These are phyloP conservation scores for Heliocybe sulcata DNA, from an alignment of 1,284 basidiomycete species.

Conservation along the genomic window DNA sequence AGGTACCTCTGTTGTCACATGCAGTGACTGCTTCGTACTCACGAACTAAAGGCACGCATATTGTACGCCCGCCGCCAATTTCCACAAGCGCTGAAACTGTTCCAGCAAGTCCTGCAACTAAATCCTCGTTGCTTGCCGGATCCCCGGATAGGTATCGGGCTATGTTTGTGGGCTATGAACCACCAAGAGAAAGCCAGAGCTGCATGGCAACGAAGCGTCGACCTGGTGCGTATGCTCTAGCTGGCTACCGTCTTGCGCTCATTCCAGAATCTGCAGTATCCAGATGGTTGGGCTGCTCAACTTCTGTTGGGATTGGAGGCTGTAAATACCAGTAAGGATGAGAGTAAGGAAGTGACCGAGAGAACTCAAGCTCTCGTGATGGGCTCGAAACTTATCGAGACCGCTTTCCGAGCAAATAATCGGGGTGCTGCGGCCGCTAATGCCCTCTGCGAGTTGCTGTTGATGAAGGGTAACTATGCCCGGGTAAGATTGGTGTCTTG, in stretches of 20 bases:
- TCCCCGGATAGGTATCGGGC: conserved; percentile 87
- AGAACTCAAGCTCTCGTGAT: conserved; percentile 45
- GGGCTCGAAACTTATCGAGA: conserved; percentile 65
- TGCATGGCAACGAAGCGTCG: conserved; percentile 84
- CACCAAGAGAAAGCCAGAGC: conserved; percentile 72
- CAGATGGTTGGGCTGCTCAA: conserved; percentile 67
- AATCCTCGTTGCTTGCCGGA: conserved; percentile 80
- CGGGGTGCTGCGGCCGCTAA: conserved; percentile 73
- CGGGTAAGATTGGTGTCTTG: conserved; percentile 26
- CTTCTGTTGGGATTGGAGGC: conserved; percentile 80
- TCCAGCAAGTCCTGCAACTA: conserved; percentile 77
- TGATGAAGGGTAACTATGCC: conserved; percentile 56
- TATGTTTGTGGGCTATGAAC: conserved; percentile 86
- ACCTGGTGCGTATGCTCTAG: conserved; percentile 52
- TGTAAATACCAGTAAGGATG: conserved; percentile 75
- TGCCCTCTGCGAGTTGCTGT: conserved; percentile 67
- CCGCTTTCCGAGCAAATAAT: conserved; percentile 72
- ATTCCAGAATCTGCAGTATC: conserved; percentile 48
- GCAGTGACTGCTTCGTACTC: neutral
- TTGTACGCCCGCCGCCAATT: conserved; percentile 75
- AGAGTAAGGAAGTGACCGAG: conserved; percentile 49
- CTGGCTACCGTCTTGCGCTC: neutral
- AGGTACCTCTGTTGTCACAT: conserved; percentile 33
- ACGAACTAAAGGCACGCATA: conserved; percentile 59
- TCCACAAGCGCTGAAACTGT: conserved; percentile 72